Percentiles rank a stretch among this genome's conserved stretches.
Evolutionary conservation across 306 rosid genomes (phyloP).

Genomic region (cucumber (Cucumis sativus)): DNA sequence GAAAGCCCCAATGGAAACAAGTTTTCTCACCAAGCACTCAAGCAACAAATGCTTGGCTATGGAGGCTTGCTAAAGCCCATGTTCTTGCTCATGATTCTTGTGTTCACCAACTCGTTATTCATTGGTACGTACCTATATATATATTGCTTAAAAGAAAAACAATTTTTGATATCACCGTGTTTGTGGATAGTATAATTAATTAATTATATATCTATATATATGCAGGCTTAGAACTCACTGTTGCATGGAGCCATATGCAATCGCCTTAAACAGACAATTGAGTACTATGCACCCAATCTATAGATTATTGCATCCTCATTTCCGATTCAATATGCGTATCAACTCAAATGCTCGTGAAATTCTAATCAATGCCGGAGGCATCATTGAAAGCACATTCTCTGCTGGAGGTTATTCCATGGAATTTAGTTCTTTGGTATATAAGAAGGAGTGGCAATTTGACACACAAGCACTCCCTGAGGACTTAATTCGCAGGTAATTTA

Average conservation of each 20-base stretch:
- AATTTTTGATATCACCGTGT: no score
- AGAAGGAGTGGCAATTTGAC: constrained; percentile 50
- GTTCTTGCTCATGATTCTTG: constrained; percentile 76
- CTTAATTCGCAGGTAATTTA: constrained; percentile 35
- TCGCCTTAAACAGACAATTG: constrained; percentile 62
- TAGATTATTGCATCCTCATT: constrained; percentile 66
- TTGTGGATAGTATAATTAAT: no score
- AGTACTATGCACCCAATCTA: constrained; percentile 80
- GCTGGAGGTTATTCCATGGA: constrained; percentile 31
- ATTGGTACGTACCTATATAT: constrained; percentile 28
- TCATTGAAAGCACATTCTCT: constrained; percentile 39
- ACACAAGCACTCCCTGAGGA: constrained; percentile 52
- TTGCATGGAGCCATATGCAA: constrained; percentile 58
- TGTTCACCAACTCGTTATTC: constrained; percentile 66
- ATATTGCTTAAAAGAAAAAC: no score
- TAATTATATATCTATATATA: no score
- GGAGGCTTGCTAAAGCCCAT: constrained; percentile 84
- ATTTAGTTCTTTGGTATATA: constrained; percentile 44
- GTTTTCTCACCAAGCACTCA: constrained; percentile 32
- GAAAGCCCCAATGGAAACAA: constrained; percentile 57
- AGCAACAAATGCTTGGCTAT: constrained; percentile 65
- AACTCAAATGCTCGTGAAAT: constrained; percentile 60
- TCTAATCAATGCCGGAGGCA: constrained; percentile 44
- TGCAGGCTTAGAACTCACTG: constrained; percentile 76
- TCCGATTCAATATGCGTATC: constrained; percentile 71